Percentiles rank a stretch among this genome's conserved stretches.
Evolutionary conservation across 768 basidiomycete genomes (phyloP).

Genomic region (Fistulinella prunicolor): DNA sequence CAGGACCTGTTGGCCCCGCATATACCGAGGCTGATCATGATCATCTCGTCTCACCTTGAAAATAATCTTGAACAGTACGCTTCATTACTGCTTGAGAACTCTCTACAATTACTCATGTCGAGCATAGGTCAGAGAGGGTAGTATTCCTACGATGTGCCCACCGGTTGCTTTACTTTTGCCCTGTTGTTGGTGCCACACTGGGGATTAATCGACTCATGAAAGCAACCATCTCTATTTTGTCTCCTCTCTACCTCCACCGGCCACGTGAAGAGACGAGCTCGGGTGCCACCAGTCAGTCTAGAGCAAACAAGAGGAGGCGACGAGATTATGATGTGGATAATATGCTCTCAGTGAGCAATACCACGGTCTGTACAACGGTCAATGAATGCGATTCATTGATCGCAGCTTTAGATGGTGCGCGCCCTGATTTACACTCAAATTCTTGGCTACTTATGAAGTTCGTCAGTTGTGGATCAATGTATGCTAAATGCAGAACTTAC

Average conservation of each 20-base stretch:
- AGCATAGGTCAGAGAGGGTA: conserved; percentile 36
- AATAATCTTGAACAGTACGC: conserved; percentile 48
- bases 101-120: conserved; percentile 6
- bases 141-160: conserved; percentile 45
- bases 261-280: conserved; percentile 29
- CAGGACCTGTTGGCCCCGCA: conserved; percentile 55
- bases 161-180: conserved; percentile 42
- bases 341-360: conserved; percentile 50
- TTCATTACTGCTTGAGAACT: background rate
- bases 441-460: conserved; percentile 4
- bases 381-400: conserved; percentile 55
- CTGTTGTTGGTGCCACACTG: conserved; percentile 45
- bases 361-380: conserved; percentile 45
- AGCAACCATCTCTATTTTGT: conserved; percentile 48
- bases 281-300: conserved; percentile 30
- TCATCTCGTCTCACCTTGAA: conserved; percentile 62
- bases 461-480: conserved; percentile 48
- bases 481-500: conserved; percentile 51
- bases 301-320: conserved; percentile 65
- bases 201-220: conserved; percentile 53
- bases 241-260: conserved; percentile 44
- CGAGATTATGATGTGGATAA: conserved; percentile 76
- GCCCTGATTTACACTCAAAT: background rate
- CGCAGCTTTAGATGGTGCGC: conserved; percentile 56
- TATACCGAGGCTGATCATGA: conserved; percentile 47